phyloP scores from a whole-genome alignment of 805 yeast genomes.

The Saccharomycopsis olivae region DNA sequence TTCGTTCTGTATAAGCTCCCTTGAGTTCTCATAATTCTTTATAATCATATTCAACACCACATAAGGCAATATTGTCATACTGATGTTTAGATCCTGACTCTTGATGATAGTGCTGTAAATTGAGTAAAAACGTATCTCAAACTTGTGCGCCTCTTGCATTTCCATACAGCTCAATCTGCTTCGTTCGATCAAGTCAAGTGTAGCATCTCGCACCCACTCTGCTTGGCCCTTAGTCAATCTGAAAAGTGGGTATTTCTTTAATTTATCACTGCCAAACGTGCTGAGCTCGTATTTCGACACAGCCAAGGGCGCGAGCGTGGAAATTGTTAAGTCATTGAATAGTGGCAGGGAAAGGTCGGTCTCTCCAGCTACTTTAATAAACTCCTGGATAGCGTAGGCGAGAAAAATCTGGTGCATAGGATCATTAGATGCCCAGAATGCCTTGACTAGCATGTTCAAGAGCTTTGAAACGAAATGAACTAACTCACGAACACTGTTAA shows the following conservation, averaged over 20 bases:
- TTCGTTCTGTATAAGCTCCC: slow-evolving; percentile 44
- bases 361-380: slow-evolving; percentile 42
- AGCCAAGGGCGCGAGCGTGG: slow-evolving; percentile 66
- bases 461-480: slow-evolving; percentile 8
- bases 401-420: slow-evolving; percentile 75
- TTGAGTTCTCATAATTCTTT: slow-evolving; percentile 29
- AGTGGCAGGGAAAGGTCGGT: slow-evolving; percentile 24
- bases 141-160: slow-evolving; percentile 20
- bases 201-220: slow-evolving; percentile 62
- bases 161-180: slow-evolving; percentile 17
- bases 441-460: slow-evolving; percentile 53
- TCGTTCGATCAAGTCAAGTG: slow-evolving; percentile 53
- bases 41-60: slow-evolving; percentile 55
- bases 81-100: slow-evolving; percentile 59
- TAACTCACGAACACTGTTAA: slow-evolving; percentile 46
- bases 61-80: slow-evolving; percentile 69
- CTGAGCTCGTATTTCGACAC: slow-evolving; percentile 65
- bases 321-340: slow-evolving; percentile 51
- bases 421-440: slow-evolving; percentile 84
- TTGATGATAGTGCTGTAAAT: slow-evolving; percentile 56
- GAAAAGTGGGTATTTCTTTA: slow-evolving; percentile 54
- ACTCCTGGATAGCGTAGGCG: slow-evolving; percentile 85
- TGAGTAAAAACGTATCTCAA: slow-evolving; percentile 38
- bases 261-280: slow-evolving; percentile 34
- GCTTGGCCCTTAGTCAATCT: slow-evolving; percentile 43